phyloP scores from a whole-genome alignment of 495 filamentous ascomycete genomes.

The Sordaria brevicollis region DNA sequence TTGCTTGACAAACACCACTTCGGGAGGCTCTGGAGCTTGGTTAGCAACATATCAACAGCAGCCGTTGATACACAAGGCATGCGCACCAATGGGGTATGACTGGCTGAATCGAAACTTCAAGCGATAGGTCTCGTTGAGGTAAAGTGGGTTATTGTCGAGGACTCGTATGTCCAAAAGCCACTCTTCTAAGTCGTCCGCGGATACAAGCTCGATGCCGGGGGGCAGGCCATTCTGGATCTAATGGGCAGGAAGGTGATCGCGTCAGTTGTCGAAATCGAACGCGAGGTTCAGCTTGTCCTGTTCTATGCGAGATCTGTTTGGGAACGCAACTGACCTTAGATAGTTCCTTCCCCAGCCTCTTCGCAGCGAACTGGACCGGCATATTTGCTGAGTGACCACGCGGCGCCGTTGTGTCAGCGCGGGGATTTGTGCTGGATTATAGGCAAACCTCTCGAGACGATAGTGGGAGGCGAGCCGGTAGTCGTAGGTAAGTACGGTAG shows the following conservation, averaged over 20 bases:
- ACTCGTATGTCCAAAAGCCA: conserved; percentile 93
- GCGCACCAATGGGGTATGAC: conserved; percentile 82
- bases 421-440: neutral
- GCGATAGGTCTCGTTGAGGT: conserved; percentile 67
- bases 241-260: neutral
- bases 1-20: conserved; percentile 73
- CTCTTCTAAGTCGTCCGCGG: conserved; percentile 71
- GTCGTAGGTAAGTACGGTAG: neutral
- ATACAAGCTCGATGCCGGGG: conserved; percentile 69
- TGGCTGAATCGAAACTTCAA: conserved; percentile 76
- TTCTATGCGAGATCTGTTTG: neutral
- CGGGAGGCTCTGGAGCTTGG: conserved; percentile 62
- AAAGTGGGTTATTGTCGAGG: conserved; percentile 85
- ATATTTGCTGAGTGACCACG: conserved; percentile 14
- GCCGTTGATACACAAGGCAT: neutral
- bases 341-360: conserved; percentile 42
- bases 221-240: conserved; percentile 47
- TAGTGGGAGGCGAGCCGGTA: neutral
- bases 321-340: conserved; percentile 27
- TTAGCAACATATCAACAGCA: neutral
- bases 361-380: conserved; percentile 34
- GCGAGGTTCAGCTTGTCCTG: neutral
- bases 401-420: neutral
- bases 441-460: neutral
- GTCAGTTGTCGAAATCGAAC: conserved; percentile 5